Conservation (phyloP, 2,329 filamentous ascomycete species). For the Alternaria gansuensis region DNA sequence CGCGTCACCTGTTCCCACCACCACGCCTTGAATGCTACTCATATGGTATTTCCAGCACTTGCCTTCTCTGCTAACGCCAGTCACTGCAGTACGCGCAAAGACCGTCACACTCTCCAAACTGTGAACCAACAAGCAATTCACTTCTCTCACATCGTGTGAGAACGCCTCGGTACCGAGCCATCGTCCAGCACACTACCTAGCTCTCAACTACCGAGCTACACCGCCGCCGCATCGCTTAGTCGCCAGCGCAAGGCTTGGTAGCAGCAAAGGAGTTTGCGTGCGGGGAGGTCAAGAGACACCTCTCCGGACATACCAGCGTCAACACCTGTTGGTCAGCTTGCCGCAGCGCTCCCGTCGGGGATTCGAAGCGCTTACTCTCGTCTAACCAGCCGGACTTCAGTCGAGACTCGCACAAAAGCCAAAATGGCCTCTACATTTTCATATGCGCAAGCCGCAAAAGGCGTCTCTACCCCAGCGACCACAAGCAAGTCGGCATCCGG, state of each 20-base stretch:
- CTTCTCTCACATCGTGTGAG: slow-evolving; percentile 14
- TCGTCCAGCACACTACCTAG: slow-evolving; percentile 12
- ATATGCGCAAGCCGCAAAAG: slow-evolving; percentile 94
- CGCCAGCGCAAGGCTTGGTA: slow-evolving; percentile 31
- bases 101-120: slow-evolving; percentile 14
- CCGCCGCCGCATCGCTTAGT: slow-evolving; percentile 6
- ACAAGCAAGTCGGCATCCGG: slow-evolving; percentile 58
- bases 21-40: slow-evolving; percentile 6
- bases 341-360: slow-evolving; percentile 46
- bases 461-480: slow-evolving; percentile 63
- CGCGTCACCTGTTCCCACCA: slow-evolving; percentile 11
- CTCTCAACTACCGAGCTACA: slow-evolving; percentile 20
- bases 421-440: slow-evolving; percentile 70
- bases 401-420: slow-evolving; percentile 18
- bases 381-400: slow-evolving; percentile 14
- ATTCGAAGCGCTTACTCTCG: slow-evolving; percentile 34
- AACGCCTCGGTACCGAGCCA: slow-evolving; percentile 16
- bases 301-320: slow-evolving; percentile 52
- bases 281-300: slow-evolving; percentile 53
- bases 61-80: slow-evolving; percentile 26
- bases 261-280: slow-evolving; percentile 40
- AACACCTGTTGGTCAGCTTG: slow-evolving; percentile 44
- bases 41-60: neutral
- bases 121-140: slow-evolving; percentile 21
- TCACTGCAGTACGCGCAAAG: slow-evolving; percentile 24